Percentiles rank a stretch among this genome's conserved stretches.
Conservation (phyloP, 495 filamentous ascomycete genomes). For the Penicillium samsonianum region DNA sequence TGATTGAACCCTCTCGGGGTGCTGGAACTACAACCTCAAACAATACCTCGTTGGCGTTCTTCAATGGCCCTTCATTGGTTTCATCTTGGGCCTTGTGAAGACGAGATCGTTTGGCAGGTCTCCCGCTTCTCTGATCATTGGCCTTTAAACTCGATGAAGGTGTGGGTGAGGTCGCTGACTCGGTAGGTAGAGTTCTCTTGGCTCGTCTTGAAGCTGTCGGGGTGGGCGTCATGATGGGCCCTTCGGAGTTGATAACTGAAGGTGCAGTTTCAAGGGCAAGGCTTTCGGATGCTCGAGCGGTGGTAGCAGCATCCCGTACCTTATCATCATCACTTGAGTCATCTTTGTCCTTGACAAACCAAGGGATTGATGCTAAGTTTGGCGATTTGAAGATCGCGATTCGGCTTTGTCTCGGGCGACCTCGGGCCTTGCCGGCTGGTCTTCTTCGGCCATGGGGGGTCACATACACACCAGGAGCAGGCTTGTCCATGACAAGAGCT, state of each 20-base stretch:
- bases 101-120: slow-evolving; percentile 7
- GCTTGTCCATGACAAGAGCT: slow-evolving; percentile 40
- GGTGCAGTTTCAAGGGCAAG: neutral
- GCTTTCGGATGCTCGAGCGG: neutral
- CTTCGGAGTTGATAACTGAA: slow-evolving; percentile 1
- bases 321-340: slow-evolving; percentile 12
- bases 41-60: neutral
- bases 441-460: slow-evolving; percentile 49
- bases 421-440: slow-evolving; percentile 46
- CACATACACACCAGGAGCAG: slow-evolving; percentile 52
- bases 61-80: neutral
- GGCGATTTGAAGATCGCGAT: slow-evolving; percentile 55
- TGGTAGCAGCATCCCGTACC: neutral
- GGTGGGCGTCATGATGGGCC: neutral
- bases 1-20: neutral
- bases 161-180: neutral
- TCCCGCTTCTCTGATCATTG: neutral
- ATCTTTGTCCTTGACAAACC: slow-evolving; percentile 32
- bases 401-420: slow-evolving; percentile 51
- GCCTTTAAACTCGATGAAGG: neutral
- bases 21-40: neutral
- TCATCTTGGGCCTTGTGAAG: neutral
- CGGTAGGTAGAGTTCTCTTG: neutral
- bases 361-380: slow-evolving; percentile 38
- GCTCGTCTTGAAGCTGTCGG: neutral